Percentiles rank a stretch among this genome's conserved stretches.
Conservation (phyloP, 1,284 basidiomycete species). For the Xerocomus nothofagi region DNA sequence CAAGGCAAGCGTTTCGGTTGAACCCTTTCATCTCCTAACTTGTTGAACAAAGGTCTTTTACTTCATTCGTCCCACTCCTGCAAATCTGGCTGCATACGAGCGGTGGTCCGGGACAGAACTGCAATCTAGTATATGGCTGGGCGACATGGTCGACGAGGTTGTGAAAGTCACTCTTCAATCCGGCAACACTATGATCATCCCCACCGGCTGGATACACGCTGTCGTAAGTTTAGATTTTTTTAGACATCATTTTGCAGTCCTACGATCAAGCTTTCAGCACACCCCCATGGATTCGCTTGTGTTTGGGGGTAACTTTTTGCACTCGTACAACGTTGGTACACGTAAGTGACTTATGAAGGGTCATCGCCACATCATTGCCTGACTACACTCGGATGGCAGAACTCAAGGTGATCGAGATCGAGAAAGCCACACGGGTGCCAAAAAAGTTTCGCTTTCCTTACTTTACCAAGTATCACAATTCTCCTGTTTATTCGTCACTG, state of each 20-base stretch:
- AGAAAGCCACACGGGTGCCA: conserved; percentile 90
- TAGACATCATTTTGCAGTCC: background rate
- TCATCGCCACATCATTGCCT: background rate
- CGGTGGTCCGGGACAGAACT: conserved; percentile 88
- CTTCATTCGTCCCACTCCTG: conserved; percentile 88
- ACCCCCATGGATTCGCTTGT: conserved; percentile 92
- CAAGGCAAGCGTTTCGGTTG: conserved; percentile 52
- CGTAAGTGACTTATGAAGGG: conserved; percentile 53
- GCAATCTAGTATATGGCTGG: conserved; percentile 88
- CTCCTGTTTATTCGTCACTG: conserved; percentile 4
- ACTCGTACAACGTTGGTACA: conserved; percentile 76
- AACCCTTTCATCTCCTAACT: conserved; percentile 11
- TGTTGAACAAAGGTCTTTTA: conserved; percentile 74
- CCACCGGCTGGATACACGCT: conserved; percentile 96
- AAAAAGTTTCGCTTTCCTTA: conserved; percentile 93
- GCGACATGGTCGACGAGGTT: conserved; percentile 87
- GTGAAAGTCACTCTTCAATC: conserved; percentile 76
- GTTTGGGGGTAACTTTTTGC: conserved; percentile 96
- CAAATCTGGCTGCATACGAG: conserved; percentile 88
- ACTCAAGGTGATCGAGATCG: conserved; percentile 85
- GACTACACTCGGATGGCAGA: conserved; percentile 47
- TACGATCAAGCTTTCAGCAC: conserved; percentile 49
- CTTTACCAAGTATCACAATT: conserved; percentile 64
- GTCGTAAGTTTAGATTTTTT: conserved; percentile 61
- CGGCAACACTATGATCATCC: conserved; percentile 98